Evolutionary conservation across 176 grass and related monocot genomes (phyloP), one percentile per base, ranked within the genome.

Genomic region (Oryza glumipatula): DNA sequence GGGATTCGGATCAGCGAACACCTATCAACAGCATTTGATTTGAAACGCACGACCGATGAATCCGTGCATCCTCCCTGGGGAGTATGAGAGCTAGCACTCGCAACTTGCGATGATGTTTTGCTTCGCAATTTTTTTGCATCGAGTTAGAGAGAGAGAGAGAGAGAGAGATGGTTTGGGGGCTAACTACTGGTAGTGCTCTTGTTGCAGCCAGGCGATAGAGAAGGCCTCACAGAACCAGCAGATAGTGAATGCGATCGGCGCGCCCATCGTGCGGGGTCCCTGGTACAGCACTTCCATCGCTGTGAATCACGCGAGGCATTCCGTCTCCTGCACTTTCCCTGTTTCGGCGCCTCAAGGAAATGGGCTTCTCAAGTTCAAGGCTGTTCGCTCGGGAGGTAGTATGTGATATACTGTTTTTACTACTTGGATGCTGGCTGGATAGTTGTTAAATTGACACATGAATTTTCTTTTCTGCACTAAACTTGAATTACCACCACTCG

Each of bases 331-430:
- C 78, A 96, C 94, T 11, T 93, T 92, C 81, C 94, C 89, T 0
- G 88, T 96, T 11, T 91, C 87, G 0, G 94, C 82, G 0, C 86
- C 94, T 12, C 86, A 84, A 38, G 94, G 91, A 26, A 88, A 81
- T 65, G 94, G 94, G 32, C 80, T 93, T 88, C 88, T 96, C 2
- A 93, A 96, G 84, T 82, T 96, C 54, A 96, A 96, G 86, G 94
- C 94, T 70, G 88, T 93, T 41, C 89, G 86, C 12, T 75, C 81
- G 2, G 84, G 86, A 93, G 94, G 94, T 96, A 43, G 38, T 39
- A 71, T 7, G 24, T 82, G 1, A 8, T 58, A 58, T 16, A 51
- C 2, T 4, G 3, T 8, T 72, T 7, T 78, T 24, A 16, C n/a
- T 15, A 14, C 2, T 30, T 73, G 12, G 54, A 26, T 73, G 30